A percentile compares a stretch with the other conserved stretches of the same genome.
Evolutionary conservation across 2,329 filamentous ascomycete genomes (phyloP).

Genomic region (Aspergillus awamori): DNA sequence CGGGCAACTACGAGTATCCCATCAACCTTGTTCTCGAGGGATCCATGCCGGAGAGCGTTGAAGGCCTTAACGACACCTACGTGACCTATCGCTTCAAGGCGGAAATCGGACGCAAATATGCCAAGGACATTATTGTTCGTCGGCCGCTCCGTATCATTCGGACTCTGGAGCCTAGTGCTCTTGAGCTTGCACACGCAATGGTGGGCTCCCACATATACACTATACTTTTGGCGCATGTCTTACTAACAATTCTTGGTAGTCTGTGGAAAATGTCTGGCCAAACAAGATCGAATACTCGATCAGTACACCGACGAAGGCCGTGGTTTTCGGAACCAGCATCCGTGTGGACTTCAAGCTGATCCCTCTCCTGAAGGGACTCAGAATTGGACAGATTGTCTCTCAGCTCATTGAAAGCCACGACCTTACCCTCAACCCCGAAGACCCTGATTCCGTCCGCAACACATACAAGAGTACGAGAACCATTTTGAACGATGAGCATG

Average conservation of each 20-base stretch:
- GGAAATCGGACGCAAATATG: constrained; percentile 84
- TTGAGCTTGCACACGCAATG: constrained; percentile 85
- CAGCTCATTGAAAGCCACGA: constrained; percentile 80
- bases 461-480: constrained; percentile 66
- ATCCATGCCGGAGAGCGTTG: constrained; percentile 76
- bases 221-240: not conserved
- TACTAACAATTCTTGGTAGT: constrained; percentile 41
- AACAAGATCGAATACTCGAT: constrained; percentile 98
- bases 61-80: constrained; percentile 82
- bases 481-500: constrained; percentile 68
- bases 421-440: constrained; percentile 58
- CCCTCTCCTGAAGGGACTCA: constrained; percentile 83
- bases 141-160: constrained; percentile 78
- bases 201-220: constrained; percentile 38
- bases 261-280: constrained; percentile 95
- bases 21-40: constrained; percentile 76
- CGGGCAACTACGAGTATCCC: constrained; percentile 82
- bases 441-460: constrained; percentile 40
- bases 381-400: constrained; percentile 79
- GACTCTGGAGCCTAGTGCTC: constrained; percentile 72
- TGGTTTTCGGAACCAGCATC: constrained; percentile 88
- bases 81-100: constrained; percentile 91
- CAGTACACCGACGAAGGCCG: constrained; percentile 87
- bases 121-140: constrained; percentile 79
- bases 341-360: constrained; percentile 84